Evolutionary conservation across 2,329 filamentous ascomycete genomes (phyloP).

Genomic region (Colletotrichum scovillei): DNA sequence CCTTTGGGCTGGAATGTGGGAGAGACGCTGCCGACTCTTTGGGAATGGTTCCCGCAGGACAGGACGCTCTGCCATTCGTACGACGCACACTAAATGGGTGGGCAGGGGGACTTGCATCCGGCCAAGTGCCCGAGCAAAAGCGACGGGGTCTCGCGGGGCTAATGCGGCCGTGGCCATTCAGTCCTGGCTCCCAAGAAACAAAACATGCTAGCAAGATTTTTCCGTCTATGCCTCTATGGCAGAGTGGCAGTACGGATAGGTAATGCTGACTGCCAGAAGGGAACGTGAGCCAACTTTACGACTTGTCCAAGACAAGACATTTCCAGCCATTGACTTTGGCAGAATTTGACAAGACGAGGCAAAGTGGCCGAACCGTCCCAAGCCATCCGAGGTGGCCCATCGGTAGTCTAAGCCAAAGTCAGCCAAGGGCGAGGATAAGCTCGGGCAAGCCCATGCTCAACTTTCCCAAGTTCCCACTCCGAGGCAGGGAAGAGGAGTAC

Average conservation of each 20-base stretch:
- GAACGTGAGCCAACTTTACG: not conserved
- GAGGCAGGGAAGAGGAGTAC: not conserved
- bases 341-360: not conserved
- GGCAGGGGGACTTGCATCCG: constrained; percentile 2
- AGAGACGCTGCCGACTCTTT: constrained; percentile 5
- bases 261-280: not conserved
- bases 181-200: not conserved
- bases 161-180: not conserved
- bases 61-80: constrained; percentile 15
- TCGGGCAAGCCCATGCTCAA: constrained; percentile 21
- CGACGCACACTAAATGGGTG: not conserved
- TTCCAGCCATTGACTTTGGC: constrained; percentile 7
- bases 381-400: constrained; percentile 17
- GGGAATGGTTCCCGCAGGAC: constrained; percentile 15
- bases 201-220: not conserved
- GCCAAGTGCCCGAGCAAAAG: constrained; percentile 6
- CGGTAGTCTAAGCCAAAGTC: constrained; percentile 24
- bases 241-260: not conserved
- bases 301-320: not conserved
- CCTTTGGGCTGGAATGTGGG: constrained; percentile 18
- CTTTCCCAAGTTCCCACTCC: not conserved
- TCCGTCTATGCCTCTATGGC: not conserved
- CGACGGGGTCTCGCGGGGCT: not conserved
- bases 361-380: not conserved
- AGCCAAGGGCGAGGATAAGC: constrained; percentile 32